Evolutionary conservation across 129 eudicot species (phyloP).

Genomic region (Flaveria trinervia): DNA sequence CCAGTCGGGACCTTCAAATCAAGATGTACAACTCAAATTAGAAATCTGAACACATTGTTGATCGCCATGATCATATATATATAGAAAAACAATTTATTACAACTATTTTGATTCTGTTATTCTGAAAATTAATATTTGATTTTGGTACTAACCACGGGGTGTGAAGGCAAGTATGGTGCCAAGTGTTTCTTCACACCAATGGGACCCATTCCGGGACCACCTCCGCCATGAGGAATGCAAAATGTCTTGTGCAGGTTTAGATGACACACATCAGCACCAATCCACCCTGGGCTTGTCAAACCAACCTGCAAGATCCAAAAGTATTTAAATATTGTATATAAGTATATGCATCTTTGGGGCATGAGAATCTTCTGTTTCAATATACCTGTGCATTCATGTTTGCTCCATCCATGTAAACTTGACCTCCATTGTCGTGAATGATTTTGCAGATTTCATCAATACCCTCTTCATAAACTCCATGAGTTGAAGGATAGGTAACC

Average conservation of each 20-base stretch:
- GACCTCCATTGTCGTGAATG: constrained; percentile 96
- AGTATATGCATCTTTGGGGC: neutral
- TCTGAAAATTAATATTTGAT: neutral
- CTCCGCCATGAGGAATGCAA: constrained; percentile 99
- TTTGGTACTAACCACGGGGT: constrained; percentile 79
- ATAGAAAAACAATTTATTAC: neutral
- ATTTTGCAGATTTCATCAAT: constrained; percentile 94
- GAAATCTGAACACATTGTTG: neutral
- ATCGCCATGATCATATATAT: neutral
- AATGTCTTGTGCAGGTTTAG: constrained; percentile 95
- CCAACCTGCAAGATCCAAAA: constrained; percentile 62
- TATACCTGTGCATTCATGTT: constrained; percentile 98
- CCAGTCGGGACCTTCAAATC: constrained; percentile 72
- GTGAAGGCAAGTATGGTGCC: constrained; percentile 95
- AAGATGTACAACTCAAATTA: constrained; percentile 12
- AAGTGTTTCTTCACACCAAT: constrained; percentile 95
- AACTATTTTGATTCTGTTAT: neutral
- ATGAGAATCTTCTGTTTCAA: neutral
- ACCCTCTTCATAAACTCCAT: constrained; percentile 97
- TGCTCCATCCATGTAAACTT: constrained; percentile 99
- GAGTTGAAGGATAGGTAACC: constrained; percentile 99
- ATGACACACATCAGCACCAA: constrained; percentile 99
- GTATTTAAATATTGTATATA: neutral
- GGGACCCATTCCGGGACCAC: constrained; percentile 99
- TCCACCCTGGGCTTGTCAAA: constrained; percentile 92